Evolutionary conservation across 139 green algal species (phyloP).

Genomic region (Tetradesmus lagerheimii): DNA sequence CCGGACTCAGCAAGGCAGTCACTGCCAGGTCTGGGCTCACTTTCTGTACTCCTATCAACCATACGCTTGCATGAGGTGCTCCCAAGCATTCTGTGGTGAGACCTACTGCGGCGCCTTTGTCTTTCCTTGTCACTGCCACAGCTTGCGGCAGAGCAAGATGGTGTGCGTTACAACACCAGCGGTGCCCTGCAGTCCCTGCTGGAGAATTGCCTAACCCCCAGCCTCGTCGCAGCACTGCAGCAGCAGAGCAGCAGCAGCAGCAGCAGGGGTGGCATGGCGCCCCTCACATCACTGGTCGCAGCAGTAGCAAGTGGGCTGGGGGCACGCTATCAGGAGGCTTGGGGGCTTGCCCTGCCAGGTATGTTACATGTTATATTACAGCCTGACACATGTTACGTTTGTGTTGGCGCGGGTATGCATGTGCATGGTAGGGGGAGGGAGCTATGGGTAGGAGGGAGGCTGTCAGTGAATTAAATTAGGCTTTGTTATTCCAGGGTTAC

Average conservation of each 20-base stretch:
- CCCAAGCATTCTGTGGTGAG: no score
- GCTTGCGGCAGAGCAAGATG: slow-evolving; percentile 83
- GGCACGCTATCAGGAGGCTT: slow-evolving; percentile 77
- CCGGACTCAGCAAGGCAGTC: not conserved
- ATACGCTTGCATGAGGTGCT: no score
- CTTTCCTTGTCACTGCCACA: not conserved
- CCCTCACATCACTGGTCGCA: slow-evolving; percentile 70
- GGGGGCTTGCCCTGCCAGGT: slow-evolving; percentile 81
- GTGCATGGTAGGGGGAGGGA: not conserved
- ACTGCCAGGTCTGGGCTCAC: no score
- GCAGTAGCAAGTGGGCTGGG: slow-evolving; percentile 75
- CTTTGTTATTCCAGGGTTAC: no score
- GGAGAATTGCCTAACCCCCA: not conserved
- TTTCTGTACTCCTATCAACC: no score
- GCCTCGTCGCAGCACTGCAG: slow-evolving; percentile 27
- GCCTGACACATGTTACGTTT: no score
- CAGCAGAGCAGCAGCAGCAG: slow-evolving; percentile 50
- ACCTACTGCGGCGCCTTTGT: not conserved
- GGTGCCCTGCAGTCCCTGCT: slow-evolving; percentile 70
- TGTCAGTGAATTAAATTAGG: no score
- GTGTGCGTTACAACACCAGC: slow-evolving; percentile 72
- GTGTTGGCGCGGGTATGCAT: not conserved
- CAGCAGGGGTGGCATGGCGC: slow-evolving; percentile 10
- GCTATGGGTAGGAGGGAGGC: no score
- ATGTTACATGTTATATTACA: not conserved